Conservation (phyloP, 306 rosid species). For the Fragaria iinumae region DNA sequence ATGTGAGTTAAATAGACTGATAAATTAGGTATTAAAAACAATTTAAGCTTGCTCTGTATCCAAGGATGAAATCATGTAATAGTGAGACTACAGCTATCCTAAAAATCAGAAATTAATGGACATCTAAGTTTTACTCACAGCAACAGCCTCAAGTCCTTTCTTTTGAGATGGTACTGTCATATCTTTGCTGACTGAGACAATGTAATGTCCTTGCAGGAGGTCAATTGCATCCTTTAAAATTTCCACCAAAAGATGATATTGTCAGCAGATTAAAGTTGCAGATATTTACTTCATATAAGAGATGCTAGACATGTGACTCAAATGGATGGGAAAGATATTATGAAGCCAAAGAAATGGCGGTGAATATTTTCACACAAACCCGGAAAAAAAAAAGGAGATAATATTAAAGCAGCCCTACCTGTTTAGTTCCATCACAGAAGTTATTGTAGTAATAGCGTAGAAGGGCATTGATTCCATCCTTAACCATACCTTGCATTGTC, state of each 20-base stretch:
- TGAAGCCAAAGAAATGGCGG: background rate
- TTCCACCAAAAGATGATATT: constrained; percentile 16
- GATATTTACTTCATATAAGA: background rate
- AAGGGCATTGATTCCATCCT: constrained; percentile 77
- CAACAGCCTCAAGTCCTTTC: constrained; percentile 90
- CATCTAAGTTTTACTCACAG: constrained; percentile 59
- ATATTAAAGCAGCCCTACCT: constrained; percentile 45
- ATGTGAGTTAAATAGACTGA: constrained; percentile 13
- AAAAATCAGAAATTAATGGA: background rate
- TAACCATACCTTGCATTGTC: constrained; percentile 69
- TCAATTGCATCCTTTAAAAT: constrained; percentile 86
- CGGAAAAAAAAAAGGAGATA: background rate
- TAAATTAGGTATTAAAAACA: background rate
- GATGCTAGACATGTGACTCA: background rate
- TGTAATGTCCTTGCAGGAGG: constrained; percentile 97
- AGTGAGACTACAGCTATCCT: background rate
- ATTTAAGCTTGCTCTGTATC: background rate
- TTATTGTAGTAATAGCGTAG: constrained; percentile 83
- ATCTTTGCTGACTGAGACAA: constrained; percentile 77
- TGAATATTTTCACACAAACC: background rate
- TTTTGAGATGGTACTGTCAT: constrained; percentile 61
- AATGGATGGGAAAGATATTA: background rate
- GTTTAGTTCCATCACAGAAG: constrained; percentile 83
- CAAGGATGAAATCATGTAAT: background rate
- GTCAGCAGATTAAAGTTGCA: background rate